Evolutionary conservation across 441 rosid species (phyloP).

Genomic region (Syzygium malaccense): DNA sequence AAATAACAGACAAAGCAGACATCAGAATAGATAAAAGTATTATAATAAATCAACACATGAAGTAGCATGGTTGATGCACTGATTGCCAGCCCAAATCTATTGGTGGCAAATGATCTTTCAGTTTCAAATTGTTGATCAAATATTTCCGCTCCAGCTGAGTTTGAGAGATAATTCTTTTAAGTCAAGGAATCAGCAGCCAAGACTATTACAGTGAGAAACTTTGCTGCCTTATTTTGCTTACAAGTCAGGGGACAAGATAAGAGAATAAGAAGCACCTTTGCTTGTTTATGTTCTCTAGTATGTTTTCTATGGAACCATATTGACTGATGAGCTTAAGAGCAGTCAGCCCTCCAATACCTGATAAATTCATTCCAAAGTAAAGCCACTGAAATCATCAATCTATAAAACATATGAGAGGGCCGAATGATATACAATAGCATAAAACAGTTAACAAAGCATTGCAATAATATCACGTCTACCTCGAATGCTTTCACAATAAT

Average conservation of each 20-base stretch:
- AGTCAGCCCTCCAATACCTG: slow-evolving; percentile 36
- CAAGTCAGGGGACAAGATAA: neutral
- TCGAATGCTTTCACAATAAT: slow-evolving; percentile 78
- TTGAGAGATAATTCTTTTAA: too few species aligned
- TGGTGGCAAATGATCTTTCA: neutral
- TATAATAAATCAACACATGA: too few species aligned
- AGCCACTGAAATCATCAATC: neutral
- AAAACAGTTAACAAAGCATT: neutral
- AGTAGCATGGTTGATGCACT: neutral
- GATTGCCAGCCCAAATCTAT: neutral
- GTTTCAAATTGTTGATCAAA: neutral
- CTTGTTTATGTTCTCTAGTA: slow-evolving; percentile 69
- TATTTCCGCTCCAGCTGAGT: neutral
- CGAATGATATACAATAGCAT: neutral
- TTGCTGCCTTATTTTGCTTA: neutral
- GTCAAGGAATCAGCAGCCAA: neutral
- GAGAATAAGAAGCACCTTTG: slow-evolving; percentile 37
- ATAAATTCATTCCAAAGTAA: too few species aligned
- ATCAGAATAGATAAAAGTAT: neutral
- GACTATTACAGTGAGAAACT: neutral
- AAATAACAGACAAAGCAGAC: too few species aligned
- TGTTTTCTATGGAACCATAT: slow-evolving; percentile 80
- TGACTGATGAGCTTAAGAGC: slow-evolving; percentile 87
- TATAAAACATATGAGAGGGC: slow-evolving; percentile 4
- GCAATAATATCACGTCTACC: slow-evolving; percentile 32